These are phyloP conservation scores for Trichoderma gracile DNA, from an alignment of 2,329 filamentous ascomycete species.

Conservation along the genomic window DNA sequence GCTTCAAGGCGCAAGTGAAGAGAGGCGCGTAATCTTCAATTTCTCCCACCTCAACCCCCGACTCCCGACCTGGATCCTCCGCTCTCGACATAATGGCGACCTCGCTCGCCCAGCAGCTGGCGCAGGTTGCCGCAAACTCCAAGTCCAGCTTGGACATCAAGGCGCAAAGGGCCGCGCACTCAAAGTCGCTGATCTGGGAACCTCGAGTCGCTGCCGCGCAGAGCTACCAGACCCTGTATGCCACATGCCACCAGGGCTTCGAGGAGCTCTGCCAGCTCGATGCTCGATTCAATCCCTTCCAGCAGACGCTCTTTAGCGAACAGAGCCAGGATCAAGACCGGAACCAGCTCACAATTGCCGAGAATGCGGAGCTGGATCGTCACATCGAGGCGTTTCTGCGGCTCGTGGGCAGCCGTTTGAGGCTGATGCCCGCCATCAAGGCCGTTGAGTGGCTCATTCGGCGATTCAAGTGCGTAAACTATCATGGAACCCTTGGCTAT, in stretches of 20 bases:
- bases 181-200: constrained; percentile 94
- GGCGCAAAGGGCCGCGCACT: constrained; percentile 87
- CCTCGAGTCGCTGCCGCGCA: constrained; percentile 80
- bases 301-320: constrained; percentile 82
- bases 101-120: constrained; percentile 88
- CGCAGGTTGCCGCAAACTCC: constrained; percentile 85
- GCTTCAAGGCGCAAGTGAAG: constrained; percentile 32
- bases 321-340: constrained; percentile 90
- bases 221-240: constrained; percentile 85
- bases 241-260: constrained; percentile 85
- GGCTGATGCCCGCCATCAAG: constrained; percentile 85
- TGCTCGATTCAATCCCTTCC: constrained; percentile 71
- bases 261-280: constrained; percentile 90
- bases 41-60: background rate
- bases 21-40: constrained; percentile 30
- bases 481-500: background rate
- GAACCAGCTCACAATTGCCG: constrained; percentile 74
- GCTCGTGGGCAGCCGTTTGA: constrained; percentile 71
- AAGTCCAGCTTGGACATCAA: constrained; percentile 90
- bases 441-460: constrained; percentile 93
- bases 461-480: constrained; percentile 70
- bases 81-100: constrained; percentile 64
- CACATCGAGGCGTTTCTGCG: constrained; percentile 81
- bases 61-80: constrained; percentile 28
- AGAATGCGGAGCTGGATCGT: constrained; percentile 79